Percentiles rank a stretch among this genome's conserved stretches.
Conservation (phyloP, 2,329 filamentous ascomycete species). For the Fusarium nodosum region DNA sequence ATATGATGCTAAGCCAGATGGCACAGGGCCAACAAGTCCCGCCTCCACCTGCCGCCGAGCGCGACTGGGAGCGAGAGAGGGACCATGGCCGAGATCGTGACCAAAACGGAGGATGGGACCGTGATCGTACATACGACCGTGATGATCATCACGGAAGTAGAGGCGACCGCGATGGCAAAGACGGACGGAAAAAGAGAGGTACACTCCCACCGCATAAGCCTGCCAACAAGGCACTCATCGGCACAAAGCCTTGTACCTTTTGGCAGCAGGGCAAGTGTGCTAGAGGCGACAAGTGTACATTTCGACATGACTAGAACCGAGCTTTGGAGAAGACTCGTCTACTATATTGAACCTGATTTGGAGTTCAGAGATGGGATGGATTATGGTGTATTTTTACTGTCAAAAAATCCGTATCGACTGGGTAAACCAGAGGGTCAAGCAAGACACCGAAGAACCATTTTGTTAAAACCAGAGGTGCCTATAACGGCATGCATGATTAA, state of each 20-base stretch:
- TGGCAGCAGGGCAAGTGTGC: constrained; percentile 79
- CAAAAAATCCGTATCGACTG: constrained; percentile 37
- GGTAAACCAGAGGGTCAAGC: constrained; percentile 1
- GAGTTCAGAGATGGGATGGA: constrained; percentile 21
- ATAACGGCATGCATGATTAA: constrained; percentile 21
- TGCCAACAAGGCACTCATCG: constrained; percentile 69
- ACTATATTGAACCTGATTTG: constrained; percentile 25
- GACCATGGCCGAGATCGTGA: constrained; percentile 50
- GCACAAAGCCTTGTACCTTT: constrained; percentile 78
- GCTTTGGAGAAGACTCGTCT: constrained; percentile 15
- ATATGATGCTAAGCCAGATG: constrained; percentile 57
- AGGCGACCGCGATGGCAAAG: constrained; percentile 55
- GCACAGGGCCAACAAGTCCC: constrained; percentile 53
- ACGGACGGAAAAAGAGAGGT: constrained; percentile 58
- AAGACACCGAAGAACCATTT: constrained; percentile 16
- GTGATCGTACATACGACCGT: constrained; percentile 52
- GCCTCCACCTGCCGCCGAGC: constrained; percentile 50
- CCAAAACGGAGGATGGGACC: constrained; percentile 45
- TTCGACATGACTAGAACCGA: constrained; percentile 70
- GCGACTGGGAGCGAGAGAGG: constrained; percentile 50
- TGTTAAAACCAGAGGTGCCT: constrained; percentile 12
- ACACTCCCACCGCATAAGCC: constrained; percentile 59
- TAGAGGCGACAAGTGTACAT: constrained; percentile 81
- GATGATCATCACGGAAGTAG: constrained; percentile 52
- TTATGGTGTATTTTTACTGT: constrained; percentile 47